Evolutionary conservation across 208 protist species (phyloP).

Genomic region (Tetramitus jugosus): DNA sequence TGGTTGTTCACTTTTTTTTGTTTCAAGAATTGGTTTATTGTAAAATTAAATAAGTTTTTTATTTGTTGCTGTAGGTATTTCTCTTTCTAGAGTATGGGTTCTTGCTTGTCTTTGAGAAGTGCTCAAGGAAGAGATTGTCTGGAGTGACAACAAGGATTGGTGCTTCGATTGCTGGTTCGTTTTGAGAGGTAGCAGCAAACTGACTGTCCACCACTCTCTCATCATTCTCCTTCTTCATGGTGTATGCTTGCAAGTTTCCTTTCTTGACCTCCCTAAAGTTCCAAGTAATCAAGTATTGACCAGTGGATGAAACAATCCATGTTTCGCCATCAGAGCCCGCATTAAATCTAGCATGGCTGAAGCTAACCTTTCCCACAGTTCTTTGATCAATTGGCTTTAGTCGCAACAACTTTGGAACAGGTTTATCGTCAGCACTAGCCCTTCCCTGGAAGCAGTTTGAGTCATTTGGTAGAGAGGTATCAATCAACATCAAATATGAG

Average conservation of each 20-base stretch:
- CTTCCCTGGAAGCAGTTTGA: too few relatives aligned
- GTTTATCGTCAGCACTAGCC: slow-evolving; percentile 7
- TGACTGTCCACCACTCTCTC: neutral
- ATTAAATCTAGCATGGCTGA: slow-evolving; percentile 6
- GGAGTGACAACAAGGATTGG: slow-evolving; percentile 12
- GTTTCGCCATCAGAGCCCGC: slow-evolving; percentile 5
- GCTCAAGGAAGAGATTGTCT: neutral
- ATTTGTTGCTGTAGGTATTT: too few relatives aligned
- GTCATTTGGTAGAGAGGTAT: neutral
- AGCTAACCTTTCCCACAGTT: neutral
- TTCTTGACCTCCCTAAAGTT: neutral
- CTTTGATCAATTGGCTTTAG: neutral
- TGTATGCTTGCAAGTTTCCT: neutral
- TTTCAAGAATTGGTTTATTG: too few relatives aligned
- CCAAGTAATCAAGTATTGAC: slow-evolving; percentile 12
- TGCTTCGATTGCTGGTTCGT: neutral
- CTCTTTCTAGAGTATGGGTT: neutral
- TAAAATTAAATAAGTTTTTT: too few relatives aligned
- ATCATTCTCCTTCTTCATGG: neutral
- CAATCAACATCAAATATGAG: slow-evolving; percentile 14
- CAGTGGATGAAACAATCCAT: slow-evolving; percentile 2
- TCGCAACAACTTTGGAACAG: neutral
- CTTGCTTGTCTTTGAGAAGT: neutral
- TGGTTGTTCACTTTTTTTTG: too few relatives aligned
- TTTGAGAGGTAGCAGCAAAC: neutral